Evolutionary conservation across 495 filamentous ascomycete genomes (phyloP), one percentile per base, ranked within the genome.

Genomic region (Penicillium daleae): DNA sequence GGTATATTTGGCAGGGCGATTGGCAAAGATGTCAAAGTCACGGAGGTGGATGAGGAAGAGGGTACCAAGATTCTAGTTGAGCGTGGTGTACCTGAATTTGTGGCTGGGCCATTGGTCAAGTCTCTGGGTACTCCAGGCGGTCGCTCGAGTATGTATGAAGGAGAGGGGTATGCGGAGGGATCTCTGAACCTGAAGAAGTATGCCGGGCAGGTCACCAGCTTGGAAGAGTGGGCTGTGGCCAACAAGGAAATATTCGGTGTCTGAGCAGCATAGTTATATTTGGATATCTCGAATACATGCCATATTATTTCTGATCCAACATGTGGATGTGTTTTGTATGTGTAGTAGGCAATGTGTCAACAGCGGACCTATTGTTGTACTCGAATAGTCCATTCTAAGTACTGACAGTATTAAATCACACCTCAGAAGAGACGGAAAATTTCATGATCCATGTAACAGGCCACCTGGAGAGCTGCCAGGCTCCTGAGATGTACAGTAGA

Each of bases 241-340:
- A 57, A 57, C 37, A 57, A 57, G 54, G 54, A 42, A 12, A 8
- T 57, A n/a, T 57, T 57, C 21, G 24, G 17, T 21, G 27, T 54
- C 5, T 54, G 7, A 54, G 51, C 0, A 35, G 26, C 3, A 8
- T n/a, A n/a, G 4, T 21, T 22, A 24, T 21, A 3, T 9, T 54
- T n/a, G 31, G 3, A 12, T 13, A 33, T 46, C 42, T 46, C 42
- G 6, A 46, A 24, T 46, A 4, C 8, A 46, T 24, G 6, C 13
- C 42, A 39, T 1, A 49, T 29, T 29, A 13, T 17, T 50, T 27
- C 46, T 29, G 24, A 27, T 50, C 9, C 21, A 6, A 50, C 15
- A 29, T 50, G 2, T 50, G 46, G 24, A 15, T 50, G 26, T 50
- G 12, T 50, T 50, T 29, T 6, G 24, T 17, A 26, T 17, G 1